A percentile compares a stretch with the other conserved stretches of the same genome.
These are phyloP conservation scores for Backusella parvicylindrica DNA, from an alignment of 192 early-diverging fungal genomes.

Conservation along the genomic window DNA sequence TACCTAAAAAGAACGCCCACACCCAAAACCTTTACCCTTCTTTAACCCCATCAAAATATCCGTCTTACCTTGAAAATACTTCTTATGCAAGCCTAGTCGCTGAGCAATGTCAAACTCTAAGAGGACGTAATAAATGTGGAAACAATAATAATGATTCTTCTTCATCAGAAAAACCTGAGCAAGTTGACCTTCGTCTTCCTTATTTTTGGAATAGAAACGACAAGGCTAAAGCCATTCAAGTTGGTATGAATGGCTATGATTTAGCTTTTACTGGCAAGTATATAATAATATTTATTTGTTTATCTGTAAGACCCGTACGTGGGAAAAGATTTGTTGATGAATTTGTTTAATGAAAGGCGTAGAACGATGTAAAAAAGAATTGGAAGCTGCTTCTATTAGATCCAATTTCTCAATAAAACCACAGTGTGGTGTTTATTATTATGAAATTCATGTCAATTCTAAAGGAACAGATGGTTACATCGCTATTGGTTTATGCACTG, in stretches of 20 bases:
- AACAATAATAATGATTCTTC: neutral
- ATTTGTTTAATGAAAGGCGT: conserved; percentile 24
- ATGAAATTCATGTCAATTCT: conserved; percentile 77
- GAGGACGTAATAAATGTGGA: neutral
- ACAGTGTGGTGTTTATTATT: conserved; percentile 91
- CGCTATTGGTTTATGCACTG: conserved; percentile 82
- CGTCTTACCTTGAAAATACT: conserved; percentile 24
- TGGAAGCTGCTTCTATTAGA: conserved; percentile 75
- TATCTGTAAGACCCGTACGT: conserved; percentile 15
- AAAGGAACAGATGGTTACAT: conserved; percentile 92
- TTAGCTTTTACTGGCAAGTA: conserved; percentile 52
- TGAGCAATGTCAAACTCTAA: conserved; percentile 23
- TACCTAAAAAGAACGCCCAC: neutral
- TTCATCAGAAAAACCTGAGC: neutral
- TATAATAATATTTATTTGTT: conserved; percentile 6
- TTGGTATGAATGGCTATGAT: conserved; percentile 36
- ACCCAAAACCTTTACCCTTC: neutral
- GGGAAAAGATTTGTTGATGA: conserved; percentile 10
- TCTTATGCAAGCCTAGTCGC: conserved; percentile 21
- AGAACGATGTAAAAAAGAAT: conserved; percentile 68
- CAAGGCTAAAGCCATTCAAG: conserved; percentile 47
- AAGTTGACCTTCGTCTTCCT: conserved; percentile 43
- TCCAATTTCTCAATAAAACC: conserved; percentile 80
- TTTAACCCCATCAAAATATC: conserved; percentile 21
- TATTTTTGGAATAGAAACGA: conserved; percentile 59